phyloP scores from a whole-genome alignment of 2,329 filamentous ascomycete species.

The Blastomyces parvus region DNA sequence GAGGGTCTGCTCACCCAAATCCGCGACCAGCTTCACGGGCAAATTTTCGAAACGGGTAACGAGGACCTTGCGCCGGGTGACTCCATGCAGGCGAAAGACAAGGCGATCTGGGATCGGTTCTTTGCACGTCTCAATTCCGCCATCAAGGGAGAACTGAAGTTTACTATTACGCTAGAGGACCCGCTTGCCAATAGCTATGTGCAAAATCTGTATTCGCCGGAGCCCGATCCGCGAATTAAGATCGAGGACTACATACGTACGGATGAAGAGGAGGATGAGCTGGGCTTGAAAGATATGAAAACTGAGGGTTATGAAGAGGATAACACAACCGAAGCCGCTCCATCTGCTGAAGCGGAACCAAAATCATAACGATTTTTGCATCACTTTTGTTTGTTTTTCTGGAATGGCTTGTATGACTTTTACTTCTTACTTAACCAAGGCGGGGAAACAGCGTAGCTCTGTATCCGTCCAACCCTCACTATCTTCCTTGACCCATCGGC shows the following conservation, averaged over 20 bases:
- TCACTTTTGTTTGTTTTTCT: background rate
- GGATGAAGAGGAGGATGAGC: slow-evolving; percentile 83
- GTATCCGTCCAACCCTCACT: background rate
- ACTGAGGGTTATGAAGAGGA: slow-evolving; percentile 71
- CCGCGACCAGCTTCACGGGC: slow-evolving; percentile 73
- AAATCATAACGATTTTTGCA: background rate
- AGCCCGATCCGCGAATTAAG: slow-evolving; percentile 74
- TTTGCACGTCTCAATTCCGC: slow-evolving; percentile 67
- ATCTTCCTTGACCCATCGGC: background rate
- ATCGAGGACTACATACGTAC: slow-evolving; percentile 78
- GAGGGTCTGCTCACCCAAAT: slow-evolving; percentile 91
- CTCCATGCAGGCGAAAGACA: slow-evolving; percentile 58
- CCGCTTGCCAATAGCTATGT: slow-evolving; percentile 90
- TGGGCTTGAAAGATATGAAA: slow-evolving; percentile 89
- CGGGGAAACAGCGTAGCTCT: background rate
- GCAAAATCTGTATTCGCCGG: slow-evolving; percentile 69
- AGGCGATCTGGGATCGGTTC: slow-evolving; percentile 67
- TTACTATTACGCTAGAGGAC: slow-evolving; percentile 75
- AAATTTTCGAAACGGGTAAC: slow-evolving; percentile 71
- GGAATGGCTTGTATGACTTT: background rate
- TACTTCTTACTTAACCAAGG: background rate
- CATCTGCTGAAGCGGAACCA: background rate
- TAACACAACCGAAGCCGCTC: slow-evolving; percentile 11
- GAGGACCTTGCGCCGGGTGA: slow-evolving; percentile 57
- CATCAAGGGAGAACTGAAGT: slow-evolving; percentile 69